phyloP scores from a whole-genome alignment of 768 basidiomycete genomes.

The Cystofilobasidium bisporidii region DNA sequence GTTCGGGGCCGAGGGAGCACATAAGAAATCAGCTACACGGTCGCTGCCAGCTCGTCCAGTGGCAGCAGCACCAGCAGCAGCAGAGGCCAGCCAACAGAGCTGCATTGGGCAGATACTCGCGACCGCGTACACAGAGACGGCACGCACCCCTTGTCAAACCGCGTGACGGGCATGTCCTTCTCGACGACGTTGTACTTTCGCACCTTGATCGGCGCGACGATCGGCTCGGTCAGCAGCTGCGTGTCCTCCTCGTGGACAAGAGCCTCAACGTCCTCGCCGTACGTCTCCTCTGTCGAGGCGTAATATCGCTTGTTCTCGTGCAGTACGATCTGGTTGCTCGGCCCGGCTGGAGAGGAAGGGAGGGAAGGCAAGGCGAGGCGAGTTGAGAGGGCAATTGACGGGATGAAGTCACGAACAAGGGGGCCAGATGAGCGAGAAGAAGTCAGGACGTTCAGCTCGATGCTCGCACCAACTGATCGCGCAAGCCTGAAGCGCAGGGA shows the following conservation, averaged over 20 bases:
- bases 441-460: too few species aligned
- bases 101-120: too few species aligned
- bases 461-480: too few species aligned
- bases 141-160: constrained; percentile 93
- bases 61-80: too few species aligned
- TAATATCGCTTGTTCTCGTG: constrained; percentile 99
- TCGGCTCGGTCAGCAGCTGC: constrained; percentile 88
- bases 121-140: too few species aligned
- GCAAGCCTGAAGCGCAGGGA: too few species aligned
- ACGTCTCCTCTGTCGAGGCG: constrained; percentile 79
- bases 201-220: constrained; percentile 88
- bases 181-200: constrained; percentile 91
- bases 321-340: constrained; percentile 47
- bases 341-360: constrained; percentile 12
- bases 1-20: background rate
- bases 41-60: too few species aligned
- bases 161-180: constrained; percentile 88
- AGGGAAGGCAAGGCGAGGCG: background rate
- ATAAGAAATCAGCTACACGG: background rate
- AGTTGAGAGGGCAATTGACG: background rate
- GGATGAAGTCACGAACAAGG: too few species aligned
- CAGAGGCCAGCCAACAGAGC: too few species aligned
- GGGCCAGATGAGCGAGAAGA: background rate
- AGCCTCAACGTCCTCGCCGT: constrained; percentile 88
- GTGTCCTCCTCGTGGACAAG: constrained; percentile 97